Evolutionary conservation across 352 stramenopile species (phyloP).

Genomic region (Phytophthora pluvialis): DNA sequence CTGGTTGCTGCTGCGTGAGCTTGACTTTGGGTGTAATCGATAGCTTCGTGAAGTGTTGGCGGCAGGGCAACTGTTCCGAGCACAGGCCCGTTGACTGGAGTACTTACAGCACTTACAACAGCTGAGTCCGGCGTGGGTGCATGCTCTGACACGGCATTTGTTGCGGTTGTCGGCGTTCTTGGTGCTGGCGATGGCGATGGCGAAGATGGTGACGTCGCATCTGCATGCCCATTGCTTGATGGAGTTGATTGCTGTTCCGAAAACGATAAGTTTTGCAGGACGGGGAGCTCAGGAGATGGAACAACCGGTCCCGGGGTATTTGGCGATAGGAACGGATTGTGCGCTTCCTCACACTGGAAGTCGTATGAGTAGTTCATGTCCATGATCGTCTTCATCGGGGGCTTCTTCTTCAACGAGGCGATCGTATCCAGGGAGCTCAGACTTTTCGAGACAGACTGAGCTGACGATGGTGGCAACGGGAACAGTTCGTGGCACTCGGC

Average conservation of each 20-base stretch:
- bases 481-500: slow-evolving; percentile 40
- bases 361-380: slow-evolving; percentile 75
- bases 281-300: not conserved
- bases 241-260: slow-evolving; percentile 3
- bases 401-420: slow-evolving; percentile 13
- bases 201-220: not conserved
- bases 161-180: not conserved
- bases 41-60: slow-evolving; percentile 22
- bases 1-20: not conserved
- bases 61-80: slow-evolving; percentile 8
- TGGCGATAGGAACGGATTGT: slow-evolving; percentile 61
- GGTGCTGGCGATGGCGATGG: not conserved
- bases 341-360: slow-evolving; percentile 56
- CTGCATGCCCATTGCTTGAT: not conserved
- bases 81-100: slow-evolving; percentile 9
- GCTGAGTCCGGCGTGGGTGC: not conserved
- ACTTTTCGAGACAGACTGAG: slow-evolving; percentile 28
- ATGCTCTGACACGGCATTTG: not conserved
- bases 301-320: slow-evolving; percentile 18
- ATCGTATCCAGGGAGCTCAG: slow-evolving; percentile 30
- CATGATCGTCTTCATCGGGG: slow-evolving; percentile 48
- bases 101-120: not conserved
- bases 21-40: slow-evolving; percentile 28
- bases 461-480: slow-evolving; percentile 29
- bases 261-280: slow-evolving; percentile 1